Percentiles rank a stretch among this genome's conserved stretches.
Evolutionary conservation across 2,329 filamentous ascomycete genomes (phyloP).

Genomic region (Exserohilum turcica): DNA sequence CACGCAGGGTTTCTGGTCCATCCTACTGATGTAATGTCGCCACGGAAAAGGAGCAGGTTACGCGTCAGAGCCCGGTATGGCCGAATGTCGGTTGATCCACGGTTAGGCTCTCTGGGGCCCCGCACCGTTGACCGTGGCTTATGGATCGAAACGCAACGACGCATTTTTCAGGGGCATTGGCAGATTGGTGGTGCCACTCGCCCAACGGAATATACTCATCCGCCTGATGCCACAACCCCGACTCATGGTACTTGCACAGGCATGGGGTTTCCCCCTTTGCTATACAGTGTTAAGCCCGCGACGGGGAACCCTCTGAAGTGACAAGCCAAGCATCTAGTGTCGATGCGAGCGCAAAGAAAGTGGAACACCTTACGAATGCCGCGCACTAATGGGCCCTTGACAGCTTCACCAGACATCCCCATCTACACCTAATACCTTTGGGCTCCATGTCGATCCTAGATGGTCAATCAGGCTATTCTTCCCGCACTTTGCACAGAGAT

Average conservation of each 20-base stretch:
- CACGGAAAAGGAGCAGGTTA: conserved; percentile 13
- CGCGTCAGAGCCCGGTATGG: conserved; percentile 17
- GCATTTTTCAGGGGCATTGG: conserved; percentile 18
- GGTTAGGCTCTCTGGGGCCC: conserved; percentile 33
- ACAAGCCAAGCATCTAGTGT: conserved; percentile 11
- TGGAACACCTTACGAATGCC: conserved; percentile 14
- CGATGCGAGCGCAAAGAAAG: conserved; percentile 4
- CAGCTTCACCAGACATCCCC: background rate
- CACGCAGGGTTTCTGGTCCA: conserved; percentile 4
- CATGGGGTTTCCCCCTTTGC: background rate
- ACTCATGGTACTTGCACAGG: background rate
- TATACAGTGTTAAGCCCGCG: background rate
- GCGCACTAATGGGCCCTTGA: background rate
- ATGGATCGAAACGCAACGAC: conserved; percentile 27
- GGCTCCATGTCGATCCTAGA: conserved; percentile 1
- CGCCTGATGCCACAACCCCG: conserved; percentile 3
- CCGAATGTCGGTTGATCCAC: conserved; percentile 19
- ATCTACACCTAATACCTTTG: background rate
- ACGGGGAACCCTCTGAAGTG: background rate
- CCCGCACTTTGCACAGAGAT: background rate
- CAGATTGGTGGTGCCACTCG: conserved; percentile 21
- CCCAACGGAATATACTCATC: background rate
- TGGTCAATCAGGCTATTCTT: background rate
- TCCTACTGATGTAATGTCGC: conserved; percentile 17
- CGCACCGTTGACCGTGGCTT: conserved; percentile 24